Conservation (phyloP, 352 stramenopile genomes). For the Phytophthora pini region DNA sequence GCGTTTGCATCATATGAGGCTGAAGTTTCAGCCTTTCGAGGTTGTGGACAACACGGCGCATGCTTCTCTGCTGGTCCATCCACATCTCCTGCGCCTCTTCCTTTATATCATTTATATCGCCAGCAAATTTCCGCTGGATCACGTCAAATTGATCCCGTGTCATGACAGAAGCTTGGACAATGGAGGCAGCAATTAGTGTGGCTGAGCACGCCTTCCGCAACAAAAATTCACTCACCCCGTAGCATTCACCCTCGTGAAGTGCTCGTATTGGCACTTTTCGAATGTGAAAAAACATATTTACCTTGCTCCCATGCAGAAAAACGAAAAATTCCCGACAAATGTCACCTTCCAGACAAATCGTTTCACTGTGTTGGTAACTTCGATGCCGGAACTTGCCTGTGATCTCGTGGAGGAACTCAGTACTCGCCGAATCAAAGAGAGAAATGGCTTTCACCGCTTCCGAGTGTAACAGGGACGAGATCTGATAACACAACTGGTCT, state of each 20-base stretch:
- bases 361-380: slow-evolving; percentile 76
- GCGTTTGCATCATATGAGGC: slow-evolving; percentile 55
- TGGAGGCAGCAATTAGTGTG: slow-evolving; percentile 57
- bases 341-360: slow-evolving; percentile 74
- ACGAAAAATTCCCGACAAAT: slow-evolving; percentile 76
- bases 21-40: slow-evolving; percentile 63
- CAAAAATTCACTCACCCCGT: slow-evolving; percentile 77
- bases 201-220: slow-evolving; percentile 49
- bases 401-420: slow-evolving; percentile 76
- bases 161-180: slow-evolving; percentile 73
- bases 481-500: slow-evolving; percentile 79
- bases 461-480: slow-evolving; percentile 74
- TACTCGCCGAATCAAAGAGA: slow-evolving; percentile 65
- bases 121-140: slow-evolving; percentile 63
- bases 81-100: slow-evolving; percentile 49
- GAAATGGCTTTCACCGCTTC: slow-evolving; percentile 58
- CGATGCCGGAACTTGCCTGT: slow-evolving; percentile 82
- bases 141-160: slow-evolving; percentile 75
- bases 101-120: slow-evolving; percentile 59
- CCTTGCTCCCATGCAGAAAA: slow-evolving; percentile 56
- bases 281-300: slow-evolving; percentile 66
- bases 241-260: slow-evolving; percentile 68
- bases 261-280: slow-evolving; percentile 58
- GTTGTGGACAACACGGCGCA: slow-evolving; percentile 50
- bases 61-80: slow-evolving; percentile 44